A percentile compares a stretch with the other conserved stretches of the same genome.
phyloP scores from a whole-genome alignment of 139 green algal species.

The Pleodorina starrii region DNA sequence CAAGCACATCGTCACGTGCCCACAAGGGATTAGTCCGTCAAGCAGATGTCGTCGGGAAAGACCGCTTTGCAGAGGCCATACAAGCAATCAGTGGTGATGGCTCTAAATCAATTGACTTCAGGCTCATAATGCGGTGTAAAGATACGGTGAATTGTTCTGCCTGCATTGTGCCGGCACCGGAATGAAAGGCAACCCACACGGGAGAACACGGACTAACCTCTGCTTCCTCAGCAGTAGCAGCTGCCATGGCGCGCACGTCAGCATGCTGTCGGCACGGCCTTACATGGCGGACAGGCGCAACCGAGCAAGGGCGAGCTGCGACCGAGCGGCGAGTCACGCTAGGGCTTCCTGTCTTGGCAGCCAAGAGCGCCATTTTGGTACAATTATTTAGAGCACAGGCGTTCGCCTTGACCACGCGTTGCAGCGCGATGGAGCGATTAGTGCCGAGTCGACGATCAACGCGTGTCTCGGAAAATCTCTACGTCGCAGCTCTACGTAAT shows the following conservation, averaged over 20 bases:
- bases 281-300: neutral
- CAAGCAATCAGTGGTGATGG: neutral
- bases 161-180: too few relatives aligned
- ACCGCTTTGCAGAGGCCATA: neutral
- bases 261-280: neutral
- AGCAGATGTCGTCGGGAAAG: neutral
- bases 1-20: neutral
- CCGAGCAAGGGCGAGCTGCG: neutral
- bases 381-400: too few relatives aligned
- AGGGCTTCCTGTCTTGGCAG: constrained; percentile 33
- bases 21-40: neutral
- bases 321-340: constrained; percentile 30
- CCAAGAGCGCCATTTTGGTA: constrained; percentile 26
- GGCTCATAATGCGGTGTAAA: too few relatives aligned
- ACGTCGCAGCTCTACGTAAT: too few relatives aligned
- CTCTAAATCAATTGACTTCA: neutral
- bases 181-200: too few relatives aligned
- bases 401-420: too few relatives aligned
- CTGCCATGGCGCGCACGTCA: neutral
- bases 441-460: too few relatives aligned
- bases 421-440: too few relatives aligned
- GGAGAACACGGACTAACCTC: too few relatives aligned
- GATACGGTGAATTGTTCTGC: too few relatives aligned
- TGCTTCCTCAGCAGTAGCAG: constrained; percentile 32
- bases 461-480: too few relatives aligned